Conservation (phyloP, 306 rosid species). For the Alnus glutinosa region DNA sequence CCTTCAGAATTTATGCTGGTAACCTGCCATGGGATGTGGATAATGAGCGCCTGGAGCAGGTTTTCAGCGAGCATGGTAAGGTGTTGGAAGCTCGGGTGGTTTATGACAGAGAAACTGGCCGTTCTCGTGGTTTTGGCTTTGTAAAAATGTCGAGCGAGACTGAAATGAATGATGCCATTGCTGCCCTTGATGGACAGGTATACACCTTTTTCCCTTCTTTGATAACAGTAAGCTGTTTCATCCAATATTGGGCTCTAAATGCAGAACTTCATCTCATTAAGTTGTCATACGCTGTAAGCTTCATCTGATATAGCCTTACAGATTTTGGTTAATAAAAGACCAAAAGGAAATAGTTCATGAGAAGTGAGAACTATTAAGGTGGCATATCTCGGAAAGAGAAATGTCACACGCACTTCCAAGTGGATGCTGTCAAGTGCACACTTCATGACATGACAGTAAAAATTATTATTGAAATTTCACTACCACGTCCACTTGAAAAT, state of each 20-base stretch:
- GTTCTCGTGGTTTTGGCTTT: conserved; percentile 98
- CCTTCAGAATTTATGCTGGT: conserved; percentile 70
- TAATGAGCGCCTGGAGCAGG: conserved; percentile 58
- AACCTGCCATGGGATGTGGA: conserved; percentile 93
- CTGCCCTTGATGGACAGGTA: conserved; percentile 98
- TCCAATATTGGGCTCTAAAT: not conserved
- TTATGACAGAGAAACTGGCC: conserved; percentile 82
- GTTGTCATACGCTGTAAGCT: not conserved
- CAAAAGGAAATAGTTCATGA: not conserved
- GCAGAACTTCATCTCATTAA: not conserved
- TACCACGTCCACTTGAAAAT: too few species aligned
- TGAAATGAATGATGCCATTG: conserved; percentile 82
- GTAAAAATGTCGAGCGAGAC: conserved; percentile 74
- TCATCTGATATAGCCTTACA: not conserved
- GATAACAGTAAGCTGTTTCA: not conserved
- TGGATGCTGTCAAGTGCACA: too few species aligned
- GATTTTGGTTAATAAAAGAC: not conserved
- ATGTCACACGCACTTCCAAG: too few species aligned
- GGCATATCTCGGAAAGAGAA: not conserved
- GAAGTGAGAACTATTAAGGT: not conserved
- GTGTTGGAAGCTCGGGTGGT: conserved; percentile 74
- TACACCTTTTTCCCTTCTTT: not conserved
- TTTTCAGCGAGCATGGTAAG: conserved; percentile 80
- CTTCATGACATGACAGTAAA: too few species aligned
- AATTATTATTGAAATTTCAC: too few species aligned